Evolutionary conservation across 495 filamentous ascomycete genomes (phyloP), one percentile per base, ranked within the genome.

Genomic region (Trypethelium eluteriae): DNA sequence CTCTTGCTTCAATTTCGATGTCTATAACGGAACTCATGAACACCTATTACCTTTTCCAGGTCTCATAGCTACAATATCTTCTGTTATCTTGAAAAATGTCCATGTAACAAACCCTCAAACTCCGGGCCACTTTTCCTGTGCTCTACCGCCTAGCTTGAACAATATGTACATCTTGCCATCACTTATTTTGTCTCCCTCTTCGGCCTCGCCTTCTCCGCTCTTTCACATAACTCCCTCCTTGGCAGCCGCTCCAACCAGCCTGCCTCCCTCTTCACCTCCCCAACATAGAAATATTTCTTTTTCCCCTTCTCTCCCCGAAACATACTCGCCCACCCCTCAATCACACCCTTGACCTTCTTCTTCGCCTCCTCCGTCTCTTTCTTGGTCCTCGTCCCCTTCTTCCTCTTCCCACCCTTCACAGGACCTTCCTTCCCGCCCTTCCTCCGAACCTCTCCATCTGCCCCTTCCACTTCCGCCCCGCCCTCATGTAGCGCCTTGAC

Each of bases 251-350:
- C 74, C 75, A 72, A 50, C 71, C 71, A 72, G 16, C 74, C 76
- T 63, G 73, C 68, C 69, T 74, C 71, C 66, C 77, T 66, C 67
- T 62, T 63, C 35, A 79, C 69, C 69, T 73, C 74, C 11, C 78
- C 74, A 36, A 74, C 74, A 72, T 76, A 64, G 62, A 76, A 76
- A 73, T 80, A 76, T 39, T 69, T 68, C 73, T 78, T 71, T 66
- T 74, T 70, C 46, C 74, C 74, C 36, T 38, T 34, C 46, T 75
- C 77, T 82, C 86, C 75, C 75, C 83, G 18, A 76, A 96, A 98
- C 79, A 97, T 89, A 18, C 81, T 74, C 39, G 83, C 83, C 88
- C 89, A 92, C 69, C 88, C 85, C 69, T 80, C 74, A 62, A 92
- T 71, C 44, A 79, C 81, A 5, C 85, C 82, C 64, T 81, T 68